A percentile compares a stretch with the other conserved stretches of the same genome.
These are phyloP conservation scores for Talaromyces sp. DNA, from an alignment of 2,329 filamentous ascomycete species.

Conservation along the genomic window DNA sequence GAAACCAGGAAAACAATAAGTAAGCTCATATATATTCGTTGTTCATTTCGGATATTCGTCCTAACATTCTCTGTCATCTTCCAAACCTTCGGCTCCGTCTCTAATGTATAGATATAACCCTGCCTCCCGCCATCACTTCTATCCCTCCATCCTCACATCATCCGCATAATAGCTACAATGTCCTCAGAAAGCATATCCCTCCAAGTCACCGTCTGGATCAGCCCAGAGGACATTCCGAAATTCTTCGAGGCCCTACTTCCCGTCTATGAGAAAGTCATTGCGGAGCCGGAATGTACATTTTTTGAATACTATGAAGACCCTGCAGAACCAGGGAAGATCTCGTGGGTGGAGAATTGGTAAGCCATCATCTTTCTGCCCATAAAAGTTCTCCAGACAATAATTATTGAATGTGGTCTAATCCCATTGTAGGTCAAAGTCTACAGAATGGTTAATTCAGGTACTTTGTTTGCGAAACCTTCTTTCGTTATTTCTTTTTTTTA, in stretches of 20 bases:
- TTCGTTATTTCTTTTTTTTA: too few species aligned
- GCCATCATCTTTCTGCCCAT: not conserved
- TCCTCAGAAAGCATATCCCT: slow-evolving; percentile 1
- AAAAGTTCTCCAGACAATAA: too few species aligned
- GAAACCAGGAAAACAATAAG: not conserved
- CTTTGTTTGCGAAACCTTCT: not conserved
- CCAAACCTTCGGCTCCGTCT: too few species aligned
- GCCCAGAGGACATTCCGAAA: slow-evolving; percentile 25
- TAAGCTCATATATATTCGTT: not conserved
- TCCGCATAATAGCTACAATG: not conserved
- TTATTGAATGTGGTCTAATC: too few species aligned
- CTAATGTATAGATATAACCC: too few species aligned
- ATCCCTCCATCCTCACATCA: not conserved
- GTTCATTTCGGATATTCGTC: too few species aligned
- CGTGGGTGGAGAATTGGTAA: slow-evolving; percentile 45
- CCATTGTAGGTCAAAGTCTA: not conserved
- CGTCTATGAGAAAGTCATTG: slow-evolving; percentile 38
- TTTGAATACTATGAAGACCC: slow-evolving; percentile 42
- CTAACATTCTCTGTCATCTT: too few species aligned
- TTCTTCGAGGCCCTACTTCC: slow-evolving; percentile 37
- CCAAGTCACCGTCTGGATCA: slow-evolving; percentile 10
- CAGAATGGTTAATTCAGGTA: not conserved
- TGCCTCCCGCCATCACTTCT: not conserved
- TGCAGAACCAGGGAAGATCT: slow-evolving; percentile 38
- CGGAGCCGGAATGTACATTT: slow-evolving; percentile 45